Conservation (phyloP, 2,329 filamentous ascomycete species). For the Verticillium longisporum region DNA sequence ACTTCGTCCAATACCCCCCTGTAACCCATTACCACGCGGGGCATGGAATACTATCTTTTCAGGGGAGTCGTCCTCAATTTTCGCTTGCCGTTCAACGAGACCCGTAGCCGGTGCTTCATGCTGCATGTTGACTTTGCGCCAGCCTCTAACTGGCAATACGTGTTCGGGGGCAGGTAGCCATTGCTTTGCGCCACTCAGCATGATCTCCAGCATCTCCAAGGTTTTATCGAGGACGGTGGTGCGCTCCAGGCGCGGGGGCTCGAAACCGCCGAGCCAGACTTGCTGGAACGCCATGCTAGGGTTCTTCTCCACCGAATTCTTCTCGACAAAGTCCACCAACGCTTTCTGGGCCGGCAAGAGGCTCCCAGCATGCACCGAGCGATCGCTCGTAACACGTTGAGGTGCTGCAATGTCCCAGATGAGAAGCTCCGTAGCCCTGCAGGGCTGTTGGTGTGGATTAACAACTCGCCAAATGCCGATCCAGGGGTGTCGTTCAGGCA, state of each 20-base stretch:
- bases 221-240: conserved; percentile 34
- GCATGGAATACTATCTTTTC: conserved; percentile 39
- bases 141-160: conserved; percentile 26
- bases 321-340: conserved; percentile 30
- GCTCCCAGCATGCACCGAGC: conserved; percentile 11
- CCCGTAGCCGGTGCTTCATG: conserved; percentile 12
- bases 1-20: conserved; percentile 12
- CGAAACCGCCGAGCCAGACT: conserved; percentile 39
- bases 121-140: conserved; percentile 23
- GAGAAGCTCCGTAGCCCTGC: conserved; percentile 36
- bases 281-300: conserved; percentile 23
- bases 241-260: conserved; percentile 12
- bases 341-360: conserved; percentile 38
- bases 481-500: conserved; percentile 39
- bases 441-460: conserved; percentile 25
- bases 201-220: conserved; percentile 24
- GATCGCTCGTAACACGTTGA: not conserved
- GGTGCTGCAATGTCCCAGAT: conserved; percentile 43
- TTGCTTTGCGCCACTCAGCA: conserved; percentile 22
- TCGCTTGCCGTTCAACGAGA: conserved; percentile 4
- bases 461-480: conserved; percentile 38
- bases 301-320: conserved; percentile 22
- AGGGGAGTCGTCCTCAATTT: conserved; percentile 14
- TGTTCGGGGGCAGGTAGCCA: conserved; percentile 27
- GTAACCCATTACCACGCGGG: conserved; percentile 22